Base-by-base conservation (phyloP, 352 stramenopile species). In the Phytophthora fragariae region DNA sequence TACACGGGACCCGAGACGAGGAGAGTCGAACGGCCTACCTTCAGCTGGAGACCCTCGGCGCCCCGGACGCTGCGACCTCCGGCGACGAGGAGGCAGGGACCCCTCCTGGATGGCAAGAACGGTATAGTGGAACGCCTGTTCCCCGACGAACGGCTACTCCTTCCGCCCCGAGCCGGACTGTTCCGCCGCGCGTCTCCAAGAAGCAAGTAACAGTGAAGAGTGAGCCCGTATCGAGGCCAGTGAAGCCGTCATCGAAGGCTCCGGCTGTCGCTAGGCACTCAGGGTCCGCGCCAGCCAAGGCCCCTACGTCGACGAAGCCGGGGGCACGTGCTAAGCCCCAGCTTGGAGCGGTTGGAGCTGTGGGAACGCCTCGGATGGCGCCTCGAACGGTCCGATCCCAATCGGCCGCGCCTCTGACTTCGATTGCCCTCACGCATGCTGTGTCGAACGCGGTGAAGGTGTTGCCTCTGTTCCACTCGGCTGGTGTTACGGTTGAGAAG, bases 401-500 rank as follows among this genome's bases (percentile, higher is more conserved):
- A 3, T 27, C 24, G 24, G 2, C 24, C 24, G 24, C 24, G 24
- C 24, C 47, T 55, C 15, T 55, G 11, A 55, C 5, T 6, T n/a
- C 17, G 15, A 55, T 55, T 31, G 12, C 47, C 1, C 11, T 55
- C 10, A 24, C 49, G 21, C 17, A 55, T 11, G 53, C 53, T 0
- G 58, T 47, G 44, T 56, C 39, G 0, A 46, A 57, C 5, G 44
- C 21, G 4, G 39, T 57, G 15, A 57, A 65, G 29, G 17, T 49
- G 14, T n/a, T 65, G 21, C 39, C 27, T 0, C 12, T 54, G 24
- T 65, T 65, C 17, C 15, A 47, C 11, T 65, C 58, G 11, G 58
- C 54, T 29, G n/a, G 19, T 11, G 7, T 44, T 3, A 65, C 58
- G 9, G 39, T 37, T 27, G 57, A 55, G 37, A 65, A 65, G 15